A percentile compares a stretch with the other conserved stretches of the same genome.
phyloP scores from a whole-genome alignment of 345 rosid species.

The Ceriops decandra region DNA sequence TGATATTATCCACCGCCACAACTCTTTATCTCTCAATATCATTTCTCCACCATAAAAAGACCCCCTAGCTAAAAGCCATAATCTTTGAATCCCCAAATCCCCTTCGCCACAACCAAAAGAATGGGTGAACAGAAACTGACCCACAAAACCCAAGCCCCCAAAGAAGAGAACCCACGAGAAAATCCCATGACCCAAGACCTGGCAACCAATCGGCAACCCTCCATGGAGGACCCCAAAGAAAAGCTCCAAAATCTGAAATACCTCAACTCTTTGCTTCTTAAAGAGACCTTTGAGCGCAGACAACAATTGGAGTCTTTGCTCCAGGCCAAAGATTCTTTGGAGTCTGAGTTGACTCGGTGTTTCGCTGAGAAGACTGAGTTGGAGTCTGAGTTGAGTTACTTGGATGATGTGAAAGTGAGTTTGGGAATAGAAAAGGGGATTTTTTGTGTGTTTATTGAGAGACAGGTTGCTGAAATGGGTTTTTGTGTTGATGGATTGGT shows the following conservation, averaged over 20 bases:
- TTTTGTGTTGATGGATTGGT: constrained; percentile 27
- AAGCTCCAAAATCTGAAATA: constrained; percentile 48
- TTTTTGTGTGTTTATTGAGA: constrained; percentile 35
- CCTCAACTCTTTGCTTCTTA: constrained; percentile 56
- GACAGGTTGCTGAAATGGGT: constrained; percentile 38
- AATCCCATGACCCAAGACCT: constrained; percentile 3
- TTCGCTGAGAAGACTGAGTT: constrained; percentile 27
- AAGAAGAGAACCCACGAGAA: constrained; percentile 15
- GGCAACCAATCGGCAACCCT: constrained; percentile 9
- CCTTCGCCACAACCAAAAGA: constrained; percentile 10
- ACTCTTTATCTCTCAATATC: constrained; percentile 1
- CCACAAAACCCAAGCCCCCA: constrained; percentile 14
- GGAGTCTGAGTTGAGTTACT: constrained; percentile 31
- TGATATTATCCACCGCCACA: not conserved
- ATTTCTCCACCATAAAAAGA: constrained; percentile 33
- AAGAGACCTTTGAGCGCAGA: constrained; percentile 48
- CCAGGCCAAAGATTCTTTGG: constrained; percentile 35
- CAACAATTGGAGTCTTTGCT: constrained; percentile 47
- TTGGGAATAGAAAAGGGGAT: constrained; percentile 46
- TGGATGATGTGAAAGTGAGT: constrained; percentile 33
- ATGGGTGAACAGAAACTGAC: constrained; percentile 51
- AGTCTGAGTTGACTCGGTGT: constrained; percentile 39
- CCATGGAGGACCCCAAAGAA: constrained; percentile 43
- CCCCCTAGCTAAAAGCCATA: constrained; percentile 40
- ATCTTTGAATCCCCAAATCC: constrained; percentile 13